Evolutionary conservation across 2,329 filamentous ascomycete species (phyloP), one percentile per base, ranked within the genome.

Genomic region (Botryotinia globosa): DNA sequence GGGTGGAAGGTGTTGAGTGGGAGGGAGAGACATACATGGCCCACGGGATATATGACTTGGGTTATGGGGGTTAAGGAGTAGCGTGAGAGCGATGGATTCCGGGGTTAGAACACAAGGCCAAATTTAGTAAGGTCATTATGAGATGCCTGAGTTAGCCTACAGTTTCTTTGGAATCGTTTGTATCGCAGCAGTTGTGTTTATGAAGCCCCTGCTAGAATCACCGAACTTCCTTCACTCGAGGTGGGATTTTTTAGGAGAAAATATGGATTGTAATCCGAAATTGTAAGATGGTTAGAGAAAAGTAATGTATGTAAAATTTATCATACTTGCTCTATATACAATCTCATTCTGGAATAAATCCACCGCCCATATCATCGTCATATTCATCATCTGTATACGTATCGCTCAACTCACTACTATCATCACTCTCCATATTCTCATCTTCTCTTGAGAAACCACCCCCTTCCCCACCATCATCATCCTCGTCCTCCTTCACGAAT

Each of bases 21-120:
- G 10, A 80, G 80, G 56, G 79, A 82, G 65, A 77, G 82, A 74
- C 85, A 86, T 78, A 86, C 85, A 7, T 85, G 81, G 79, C 85
- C 85, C 1, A 80, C 82, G 37, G 85, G 85, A 12, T 84, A 83
- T 74, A 82, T 86, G 81, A 83, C 82, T 45, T 85, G 83, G 76
- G 79, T 85, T 54, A 81, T 85, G 65, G 85, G 81, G 5, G 69
- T 80, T 16, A 83, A 81, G 81, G 34, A 74, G n/a, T 77, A 76
- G 34, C 45, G 5, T 12, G 34, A 16, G 22, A 37, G 37, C 25
- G 6, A 32, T 32, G 9, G 1, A 3, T 14, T n/a, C 10, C 10
- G 22, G 4, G 25, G 10, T 14, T 3, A 10, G 12, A 25, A 51
- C 7, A 22, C 44, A 45, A 22, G 44, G 44, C 20, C 20, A 1